These are phyloP conservation scores for Sordariomycetes sp. DNA, from an alignment of 2,329 filamentous ascomycete genomes.

Conservation along the genomic window DNA sequence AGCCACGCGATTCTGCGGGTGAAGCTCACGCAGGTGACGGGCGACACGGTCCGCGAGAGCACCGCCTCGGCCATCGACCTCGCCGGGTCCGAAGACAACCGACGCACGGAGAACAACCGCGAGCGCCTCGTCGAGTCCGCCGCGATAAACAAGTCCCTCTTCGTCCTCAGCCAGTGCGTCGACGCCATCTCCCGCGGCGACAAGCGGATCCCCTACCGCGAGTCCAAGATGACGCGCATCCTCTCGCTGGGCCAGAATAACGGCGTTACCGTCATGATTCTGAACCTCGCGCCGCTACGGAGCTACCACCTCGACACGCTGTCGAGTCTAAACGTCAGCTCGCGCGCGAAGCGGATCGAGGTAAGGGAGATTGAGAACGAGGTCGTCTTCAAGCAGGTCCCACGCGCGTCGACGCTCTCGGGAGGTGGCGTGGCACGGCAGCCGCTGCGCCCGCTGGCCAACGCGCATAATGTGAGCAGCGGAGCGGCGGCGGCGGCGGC, in stretches of 20 bases:
- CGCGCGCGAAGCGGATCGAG: conserved; percentile 90
- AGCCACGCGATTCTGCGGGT: conserved; percentile 87
- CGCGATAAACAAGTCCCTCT: conserved; percentile 94
- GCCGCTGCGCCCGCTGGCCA: conserved; percentile 64
- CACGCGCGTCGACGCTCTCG: conserved; percentile 29
- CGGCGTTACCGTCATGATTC: conserved; percentile 89
- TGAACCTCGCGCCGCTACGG: conserved; percentile 83
- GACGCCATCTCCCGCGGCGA: conserved; percentile 74
- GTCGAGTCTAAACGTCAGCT: conserved; percentile 89
- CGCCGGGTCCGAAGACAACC: conserved; percentile 90
- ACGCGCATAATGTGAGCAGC: conserved; percentile 66
- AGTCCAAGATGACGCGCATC: conserved; percentile 96
- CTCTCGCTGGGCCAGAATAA: conserved; percentile 88
- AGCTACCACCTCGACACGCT: conserved; percentile 90
- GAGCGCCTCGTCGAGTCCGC: conserved; percentile 89
- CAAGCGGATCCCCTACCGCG: conserved; percentile 77
- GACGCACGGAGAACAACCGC: conserved; percentile 85
- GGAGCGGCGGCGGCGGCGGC: conserved; percentile 22
- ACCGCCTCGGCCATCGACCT: conserved; percentile 89
- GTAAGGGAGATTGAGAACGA: conserved; percentile 93
- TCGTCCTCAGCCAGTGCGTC: conserved; percentile 88
- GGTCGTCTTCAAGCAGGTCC: conserved; percentile 68
- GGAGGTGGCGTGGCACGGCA: conserved; percentile 44
- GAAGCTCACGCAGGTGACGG: conserved; percentile 67
- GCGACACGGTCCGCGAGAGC: conserved; percentile 57